Base-by-base conservation (phyloP, 2,329 filamentous ascomycete species). In the Fusarium albosuccineum region DNA sequence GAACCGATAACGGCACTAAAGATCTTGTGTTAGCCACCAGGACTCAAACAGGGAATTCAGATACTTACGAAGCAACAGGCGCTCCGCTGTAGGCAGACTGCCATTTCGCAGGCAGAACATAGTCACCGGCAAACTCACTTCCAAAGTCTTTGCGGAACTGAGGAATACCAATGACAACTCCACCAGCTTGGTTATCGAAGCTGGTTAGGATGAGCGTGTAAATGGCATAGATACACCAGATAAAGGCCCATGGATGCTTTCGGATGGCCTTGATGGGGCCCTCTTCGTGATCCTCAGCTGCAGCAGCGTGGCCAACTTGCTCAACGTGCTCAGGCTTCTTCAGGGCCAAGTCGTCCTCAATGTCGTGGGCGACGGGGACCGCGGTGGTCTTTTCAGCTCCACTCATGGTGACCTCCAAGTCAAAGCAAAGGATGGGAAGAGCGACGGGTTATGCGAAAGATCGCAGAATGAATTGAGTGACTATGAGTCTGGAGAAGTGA, bases 111-210 rank as follows among this genome's bases (percentile, higher is more conserved):
- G 63, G 63, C 1, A 68, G 54, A 6, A 68, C 66, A 42, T 68
- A 68, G 48, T 64, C 39, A 22, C 42, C 66, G 1, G 5, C 60
- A 26, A 51, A 68, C 33, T 58, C 29, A 8, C 17, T 46, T 29
- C 66, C 66, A 61, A 68, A 68, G 45, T 68, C 63, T 44, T 68
- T 66, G 44, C 66, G 66, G 55, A 68, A 68, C 63, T 62, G 41
- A 10, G 66, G 66, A 13, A 68, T 68, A 40, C 66, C 57, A 3
- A 67, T 40, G 33, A 66, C 62, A 26, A 60, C 57, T 17, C 63
- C 63, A 6, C 53, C 46, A 22, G 66, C 66, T 22, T 68, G 66
- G 54, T 66, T 64, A 57, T 68, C 66, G 50, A 68, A 68, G 56
- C 65, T 67, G 30, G 65, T 63, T 11, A 67, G 30, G 48, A 67